Evolutionary conservation across 345 rosid genomes (phyloP), one percentile per base, ranked within the genome.

Genomic region (Brassica cretica): DNA sequence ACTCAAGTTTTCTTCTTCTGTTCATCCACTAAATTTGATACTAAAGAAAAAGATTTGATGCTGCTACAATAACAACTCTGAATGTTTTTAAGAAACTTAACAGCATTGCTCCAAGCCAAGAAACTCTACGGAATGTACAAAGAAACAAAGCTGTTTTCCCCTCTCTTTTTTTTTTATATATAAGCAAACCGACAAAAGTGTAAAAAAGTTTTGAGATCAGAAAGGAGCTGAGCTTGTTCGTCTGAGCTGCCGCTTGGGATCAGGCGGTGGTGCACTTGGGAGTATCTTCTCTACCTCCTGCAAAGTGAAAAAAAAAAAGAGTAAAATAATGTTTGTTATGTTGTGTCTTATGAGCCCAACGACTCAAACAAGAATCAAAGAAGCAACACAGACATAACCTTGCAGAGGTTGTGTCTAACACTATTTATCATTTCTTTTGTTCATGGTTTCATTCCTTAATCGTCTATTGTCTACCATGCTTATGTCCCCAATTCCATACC

Each of bases 231-330:
- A 88, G 39, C 90, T 70, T 35, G 93, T 87, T 82, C 94, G 80
- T 2, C 92, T 86, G 39, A 89, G 92, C 80, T 87, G 94, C 80
- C 78, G 84, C 75, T 83, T 91, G 18, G 88, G 30, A 27, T 27
- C 30, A 27, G 30, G 30, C 30, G 30, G 92, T 35, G 87, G 91
- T 62, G 82, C 86, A 44, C 70, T 72, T 1, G 90, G 88, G 19
- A 89, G 82, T 80, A 83, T 73, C 71, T 76, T 85, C 86, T 89
- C 92, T 68, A 87, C 82, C 84, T 88, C 91, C 93, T 91, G 86
- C 64, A 77, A 51, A 18, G 6, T 71, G 24, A 21, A 1, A 21
- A 46, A 24, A 24, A 33, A 60, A 24, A 8, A 4, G 3, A 44
- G 44, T 12, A 37, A 10, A 53, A 49, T 46, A 32, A 27, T 63